A percentile compares a stretch with the other conserved stretches of the same genome.
Conservation (phyloP, 306 rosid genomes). For the Ormosia emarginata region DNA sequence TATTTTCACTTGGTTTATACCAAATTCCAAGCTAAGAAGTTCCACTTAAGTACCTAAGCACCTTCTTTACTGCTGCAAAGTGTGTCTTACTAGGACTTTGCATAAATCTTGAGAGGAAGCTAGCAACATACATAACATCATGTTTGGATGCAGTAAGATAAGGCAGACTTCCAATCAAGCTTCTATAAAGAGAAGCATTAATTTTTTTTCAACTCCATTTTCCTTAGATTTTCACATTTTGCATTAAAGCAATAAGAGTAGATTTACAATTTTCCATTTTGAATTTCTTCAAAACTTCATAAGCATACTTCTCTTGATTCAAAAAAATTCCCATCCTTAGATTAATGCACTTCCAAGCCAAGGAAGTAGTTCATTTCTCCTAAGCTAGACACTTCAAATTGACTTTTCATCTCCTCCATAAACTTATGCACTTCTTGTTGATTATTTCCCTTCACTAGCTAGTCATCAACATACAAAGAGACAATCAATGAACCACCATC, state of each 20-base stretch:
- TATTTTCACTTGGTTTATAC: background rate
- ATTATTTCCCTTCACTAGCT: background rate
- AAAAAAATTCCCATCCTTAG: background rate
- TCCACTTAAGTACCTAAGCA: background rate
- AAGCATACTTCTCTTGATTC: background rate
- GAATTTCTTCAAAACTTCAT: background rate
- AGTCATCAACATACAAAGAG: background rate
- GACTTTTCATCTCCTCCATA: background rate
- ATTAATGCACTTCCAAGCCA: background rate
- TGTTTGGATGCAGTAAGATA: background rate
- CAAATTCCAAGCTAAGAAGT: background rate
- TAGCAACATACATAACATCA: background rate
- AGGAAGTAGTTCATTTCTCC: background rate
- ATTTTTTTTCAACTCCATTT: background rate
- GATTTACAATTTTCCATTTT: background rate
- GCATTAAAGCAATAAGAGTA: background rate
- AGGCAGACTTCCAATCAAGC: background rate
- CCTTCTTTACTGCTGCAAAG: background rate
- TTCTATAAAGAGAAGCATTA: background rate
- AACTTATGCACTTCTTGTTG: background rate
- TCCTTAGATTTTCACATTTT: background rate
- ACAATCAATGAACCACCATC: background rate
- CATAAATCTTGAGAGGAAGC: background rate
- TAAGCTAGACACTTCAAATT: background rate
- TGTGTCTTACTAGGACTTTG: too few species aligned